Conservation (phyloP, 2,329 filamentous ascomycete genomes). For the Penicillium freii region DNA sequence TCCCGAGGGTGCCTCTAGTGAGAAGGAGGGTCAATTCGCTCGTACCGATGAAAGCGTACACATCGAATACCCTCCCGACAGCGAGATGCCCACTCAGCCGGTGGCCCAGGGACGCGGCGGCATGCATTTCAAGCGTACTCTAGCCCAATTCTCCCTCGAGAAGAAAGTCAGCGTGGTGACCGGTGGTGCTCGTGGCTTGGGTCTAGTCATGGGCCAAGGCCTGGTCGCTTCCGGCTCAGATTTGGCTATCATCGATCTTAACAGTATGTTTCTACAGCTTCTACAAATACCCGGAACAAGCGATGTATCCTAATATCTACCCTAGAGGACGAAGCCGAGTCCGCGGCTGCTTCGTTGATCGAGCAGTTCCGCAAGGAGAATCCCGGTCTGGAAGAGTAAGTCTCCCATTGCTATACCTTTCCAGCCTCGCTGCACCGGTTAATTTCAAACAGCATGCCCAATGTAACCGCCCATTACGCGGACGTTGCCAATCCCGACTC, state of each 20-base stretch:
- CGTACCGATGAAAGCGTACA: slow-evolving; percentile 76
- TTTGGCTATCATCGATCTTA: slow-evolving; percentile 89
- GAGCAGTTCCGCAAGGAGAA: slow-evolving; percentile 77
- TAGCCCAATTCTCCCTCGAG: slow-evolving; percentile 83
- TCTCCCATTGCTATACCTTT: slow-evolving; percentile 6
- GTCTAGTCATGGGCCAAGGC: slow-evolving; percentile 89
- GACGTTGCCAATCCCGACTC: slow-evolving; percentile 80
- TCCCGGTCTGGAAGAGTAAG: slow-evolving; percentile 67
- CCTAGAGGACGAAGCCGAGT: slow-evolving; percentile 76
- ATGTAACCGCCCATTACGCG: slow-evolving; percentile 83
- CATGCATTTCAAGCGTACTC: slow-evolving; percentile 77
- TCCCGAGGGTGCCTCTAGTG: slow-evolving; percentile 29
- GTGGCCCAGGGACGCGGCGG: slow-evolving; percentile 75
- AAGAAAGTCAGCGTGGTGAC: slow-evolving; percentile 82
- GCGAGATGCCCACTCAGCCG: slow-evolving; percentile 67
- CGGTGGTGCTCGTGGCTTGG: slow-evolving; percentile 83
- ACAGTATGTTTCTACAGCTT: slow-evolving; percentile 60
- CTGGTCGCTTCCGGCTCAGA: slow-evolving; percentile 85
- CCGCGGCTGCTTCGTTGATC: slow-evolving; percentile 71
- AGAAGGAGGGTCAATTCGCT: slow-evolving; percentile 66
- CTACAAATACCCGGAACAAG: neutral
- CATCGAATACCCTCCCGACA: slow-evolving; percentile 74
- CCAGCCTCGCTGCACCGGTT: neutral
- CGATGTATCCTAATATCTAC: slow-evolving; percentile 1
- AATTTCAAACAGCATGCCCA: slow-evolving; percentile 59